Base-by-base conservation (phyloP, 2,329 filamentous ascomycete genomes). In the Alternaria ethzedia region DNA sequence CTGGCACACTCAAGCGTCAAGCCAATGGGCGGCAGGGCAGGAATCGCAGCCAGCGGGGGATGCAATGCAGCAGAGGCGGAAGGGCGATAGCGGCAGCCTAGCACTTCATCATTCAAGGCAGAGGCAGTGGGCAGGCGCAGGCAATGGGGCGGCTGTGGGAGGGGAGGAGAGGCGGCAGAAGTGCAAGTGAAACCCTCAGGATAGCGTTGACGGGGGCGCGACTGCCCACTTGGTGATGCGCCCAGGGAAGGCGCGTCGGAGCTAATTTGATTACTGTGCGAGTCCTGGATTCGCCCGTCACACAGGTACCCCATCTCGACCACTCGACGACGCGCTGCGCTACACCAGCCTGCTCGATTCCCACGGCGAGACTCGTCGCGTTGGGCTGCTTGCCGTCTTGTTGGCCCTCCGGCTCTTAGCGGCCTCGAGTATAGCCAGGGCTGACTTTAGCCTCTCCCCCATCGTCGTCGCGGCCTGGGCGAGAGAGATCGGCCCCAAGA, bases 251-350 rank as follows among this genome's bases (percentile, higher is more conserved):
- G 67, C 65, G 61, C 60, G 61, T 67, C 68, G 63, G 60, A 64
- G 70, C 68, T 70, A 67, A 65, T 70, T 68, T 68, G 63, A 61
- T 65, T 61, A 58, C 61, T 65, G 68, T 69, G 63, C 65, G 61
- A 67, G 65, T 54, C 43, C 20, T 56, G 57, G 50, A 61, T 54
- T 57, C 62, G 43, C 52, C 49, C 56, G 63, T 71, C 66, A 56
- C 69, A 66, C 68, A 72, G 63, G 65, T 67, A 70, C 66, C 63
- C 58, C 47, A 47, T 46, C 23, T 20, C 21, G 28, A 26, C 32
- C 57, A 50, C 46, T 26, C 20, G 25, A 41, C 44, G 43, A 44
- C 23, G 23, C 47, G 52, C 52, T 46, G 30, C 52, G n/a, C 28
- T 54, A 49, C 43, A 41, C 41, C 50, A 46, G 20, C 45, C 23